Evolutionary conservation across 1,139 yeast species (phyloP).

Genomic region (Lodderomyces margitis): DNA sequence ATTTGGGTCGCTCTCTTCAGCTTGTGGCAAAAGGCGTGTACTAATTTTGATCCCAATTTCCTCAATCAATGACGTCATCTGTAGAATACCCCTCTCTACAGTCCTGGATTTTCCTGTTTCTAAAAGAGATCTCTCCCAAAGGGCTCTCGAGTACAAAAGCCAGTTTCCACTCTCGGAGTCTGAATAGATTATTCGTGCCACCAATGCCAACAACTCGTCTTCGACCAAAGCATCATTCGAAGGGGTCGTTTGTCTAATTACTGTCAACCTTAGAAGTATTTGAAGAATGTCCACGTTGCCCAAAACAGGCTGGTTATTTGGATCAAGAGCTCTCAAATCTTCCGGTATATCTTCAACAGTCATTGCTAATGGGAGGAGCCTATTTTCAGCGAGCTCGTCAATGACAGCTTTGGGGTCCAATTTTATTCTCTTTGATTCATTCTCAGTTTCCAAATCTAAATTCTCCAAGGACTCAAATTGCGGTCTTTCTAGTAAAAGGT

Average conservation of each 20-base stretch:
- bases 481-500: constrained; percentile 75
- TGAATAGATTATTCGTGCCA: constrained; percentile 64
- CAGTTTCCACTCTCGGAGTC: constrained; percentile 57
- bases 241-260: constrained; percentile 71
- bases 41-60: constrained; percentile 76
- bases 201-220: constrained; percentile 77
- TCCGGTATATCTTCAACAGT: constrained; percentile 64
- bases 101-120: constrained; percentile 84
- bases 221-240: constrained; percentile 66
- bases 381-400: constrained; percentile 29
- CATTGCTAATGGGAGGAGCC: constrained; percentile 58
- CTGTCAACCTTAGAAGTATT: constrained; percentile 63
- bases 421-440: constrained; percentile 40
- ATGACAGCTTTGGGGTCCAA: constrained; percentile 30
- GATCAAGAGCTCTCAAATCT: constrained; percentile 58
- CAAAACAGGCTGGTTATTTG: constrained; percentile 77
- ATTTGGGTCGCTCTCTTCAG: constrained; percentile 22
- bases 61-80: constrained; percentile 89
- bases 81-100: constrained; percentile 89
- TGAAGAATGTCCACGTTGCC: constrained; percentile 71
- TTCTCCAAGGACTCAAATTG: constrained; percentile 60
- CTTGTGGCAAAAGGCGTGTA: constrained; percentile 57
- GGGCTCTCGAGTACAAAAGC: constrained; percentile 76
- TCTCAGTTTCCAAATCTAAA: constrained; percentile 33
- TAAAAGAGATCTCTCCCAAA: constrained; percentile 86